phyloP scores from a whole-genome alignment of 768 basidiomycete genomes.

The Phaeotremella fagi region DNA sequence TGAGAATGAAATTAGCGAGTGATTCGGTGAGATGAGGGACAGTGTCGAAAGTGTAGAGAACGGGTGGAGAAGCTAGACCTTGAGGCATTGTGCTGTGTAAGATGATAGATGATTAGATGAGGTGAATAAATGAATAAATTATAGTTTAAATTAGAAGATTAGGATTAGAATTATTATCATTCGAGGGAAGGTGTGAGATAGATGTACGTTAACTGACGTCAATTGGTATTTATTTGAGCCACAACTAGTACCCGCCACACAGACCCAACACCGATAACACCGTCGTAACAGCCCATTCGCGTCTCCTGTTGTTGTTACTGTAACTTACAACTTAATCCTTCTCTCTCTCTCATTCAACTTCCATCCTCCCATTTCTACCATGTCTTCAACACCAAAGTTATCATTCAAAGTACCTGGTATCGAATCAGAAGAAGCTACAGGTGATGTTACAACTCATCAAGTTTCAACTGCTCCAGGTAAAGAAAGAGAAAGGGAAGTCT shows the following conservation, averaged over 20 bases:
- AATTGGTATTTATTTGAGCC: neutral
- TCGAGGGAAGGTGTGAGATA: neutral
- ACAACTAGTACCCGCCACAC: neutral
- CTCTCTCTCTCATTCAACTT: no score
- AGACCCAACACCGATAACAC: no score
- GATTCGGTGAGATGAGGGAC: constrained; percentile 57
- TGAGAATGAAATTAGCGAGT: constrained; percentile 75
- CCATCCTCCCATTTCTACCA: no score
- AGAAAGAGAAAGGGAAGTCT: constrained; percentile 79
- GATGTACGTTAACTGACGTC: neutral
- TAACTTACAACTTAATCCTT: no score
- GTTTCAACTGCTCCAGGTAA: constrained; percentile 75
- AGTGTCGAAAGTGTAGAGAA: constrained; percentile 67
- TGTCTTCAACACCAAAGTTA: constrained; percentile 43
- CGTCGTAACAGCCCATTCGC: neutral
- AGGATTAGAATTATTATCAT: neutral
- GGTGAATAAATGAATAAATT: neutral
- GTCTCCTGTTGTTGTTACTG: neutral
- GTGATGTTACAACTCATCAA: constrained; percentile 52
- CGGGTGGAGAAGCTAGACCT: constrained; percentile 55
- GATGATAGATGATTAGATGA: neutral
- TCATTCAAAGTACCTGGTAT: constrained; percentile 29
- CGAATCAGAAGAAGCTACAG: constrained; percentile 16
- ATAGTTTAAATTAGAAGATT: neutral
- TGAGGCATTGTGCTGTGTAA: constrained; percentile 28